These are phyloP conservation scores for Thymus mandschuricus DNA, from an alignment of 257 asterid genomes.

Conservation along the genomic window DNA sequence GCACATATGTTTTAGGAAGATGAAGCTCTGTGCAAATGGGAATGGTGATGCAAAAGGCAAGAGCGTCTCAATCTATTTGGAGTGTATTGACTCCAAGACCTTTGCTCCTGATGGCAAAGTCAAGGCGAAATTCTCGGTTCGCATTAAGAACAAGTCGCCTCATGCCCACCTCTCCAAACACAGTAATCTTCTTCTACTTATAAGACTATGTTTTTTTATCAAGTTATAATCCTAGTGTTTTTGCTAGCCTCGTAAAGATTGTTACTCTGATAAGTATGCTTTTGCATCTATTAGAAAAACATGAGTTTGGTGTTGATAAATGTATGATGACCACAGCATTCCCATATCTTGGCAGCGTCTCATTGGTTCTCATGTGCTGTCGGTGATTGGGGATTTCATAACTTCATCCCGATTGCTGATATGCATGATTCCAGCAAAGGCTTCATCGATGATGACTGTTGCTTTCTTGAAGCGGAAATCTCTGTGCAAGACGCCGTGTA, in stretches of 20 bases:
- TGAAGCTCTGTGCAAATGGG: constrained; percentile 1
- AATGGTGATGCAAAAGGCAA: neutral
- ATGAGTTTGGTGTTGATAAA: neutral
- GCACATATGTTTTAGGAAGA: neutral
- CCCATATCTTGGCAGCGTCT: neutral
- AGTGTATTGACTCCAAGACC: neutral
- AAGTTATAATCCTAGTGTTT: too few relatives aligned
- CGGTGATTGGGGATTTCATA: neutral
- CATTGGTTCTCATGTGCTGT: neutral
- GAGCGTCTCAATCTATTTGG: neutral
- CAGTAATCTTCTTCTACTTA: neutral
- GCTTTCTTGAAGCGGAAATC: neutral
- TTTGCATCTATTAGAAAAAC: too few relatives aligned
- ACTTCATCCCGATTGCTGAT: neutral
- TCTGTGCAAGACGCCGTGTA: constrained; percentile 3
- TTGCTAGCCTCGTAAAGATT: too few relatives aligned
- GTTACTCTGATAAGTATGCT: too few relatives aligned
- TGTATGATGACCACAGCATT: too few relatives aligned
- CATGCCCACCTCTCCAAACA: neutral
- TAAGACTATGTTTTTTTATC: neutral
- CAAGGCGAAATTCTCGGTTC: neutral
- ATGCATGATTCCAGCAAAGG: neutral
- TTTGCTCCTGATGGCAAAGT: neutral
- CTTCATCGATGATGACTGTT: neutral
- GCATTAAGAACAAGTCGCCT: neutral